phyloP scores from a whole-genome alignment of 129 eudicot genomes.

The Gnaphalium uliginosum region DNA sequence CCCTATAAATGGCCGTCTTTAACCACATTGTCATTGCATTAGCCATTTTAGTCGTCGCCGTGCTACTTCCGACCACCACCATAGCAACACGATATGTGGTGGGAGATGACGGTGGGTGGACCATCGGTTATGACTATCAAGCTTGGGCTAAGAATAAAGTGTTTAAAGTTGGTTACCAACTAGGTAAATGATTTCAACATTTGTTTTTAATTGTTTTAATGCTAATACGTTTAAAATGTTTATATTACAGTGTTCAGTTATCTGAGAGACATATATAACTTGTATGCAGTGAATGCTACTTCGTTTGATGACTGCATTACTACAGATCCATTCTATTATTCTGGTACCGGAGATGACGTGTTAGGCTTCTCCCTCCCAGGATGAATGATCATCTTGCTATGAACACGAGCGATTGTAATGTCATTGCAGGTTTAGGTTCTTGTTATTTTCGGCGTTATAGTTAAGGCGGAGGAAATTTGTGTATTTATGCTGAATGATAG shows the following conservation, averaged over 20 bases:
- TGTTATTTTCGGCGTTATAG: too few species aligned
- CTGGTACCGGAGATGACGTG: too few species aligned
- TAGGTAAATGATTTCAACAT: slow-evolving; percentile 15
- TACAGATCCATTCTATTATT: too few species aligned
- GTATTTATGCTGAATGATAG: too few species aligned
- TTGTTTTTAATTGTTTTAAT: background rate
- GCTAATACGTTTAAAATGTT: background rate
- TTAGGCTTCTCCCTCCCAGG: too few species aligned
- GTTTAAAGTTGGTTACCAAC: slow-evolving; percentile 28
- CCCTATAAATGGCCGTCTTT: background rate
- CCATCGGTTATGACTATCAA: slow-evolving; percentile 23
- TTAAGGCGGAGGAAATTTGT: too few species aligned
- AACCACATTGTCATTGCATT: background rate
- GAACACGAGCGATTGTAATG: too few species aligned
- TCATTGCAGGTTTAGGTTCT: too few species aligned
- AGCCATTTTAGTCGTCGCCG: background rate
- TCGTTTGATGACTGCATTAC: slow-evolving; percentile 2
- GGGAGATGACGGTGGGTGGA: slow-evolving; percentile 34
- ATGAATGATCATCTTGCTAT: too few species aligned
- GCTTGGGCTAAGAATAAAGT: slow-evolving; percentile 29
- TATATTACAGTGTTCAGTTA: slow-evolving; percentile 42
- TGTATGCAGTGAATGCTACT: slow-evolving; percentile 27
- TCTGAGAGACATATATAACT: slow-evolving; percentile 35
- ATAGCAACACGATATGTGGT: slow-evolving; percentile 31
- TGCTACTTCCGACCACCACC: slow-evolving; percentile 12